A percentile compares a stretch with the other conserved stretches of the same genome.
phyloP scores from a whole-genome alignment of 345 rosid genomes.

The Punica granatum region DNA sequence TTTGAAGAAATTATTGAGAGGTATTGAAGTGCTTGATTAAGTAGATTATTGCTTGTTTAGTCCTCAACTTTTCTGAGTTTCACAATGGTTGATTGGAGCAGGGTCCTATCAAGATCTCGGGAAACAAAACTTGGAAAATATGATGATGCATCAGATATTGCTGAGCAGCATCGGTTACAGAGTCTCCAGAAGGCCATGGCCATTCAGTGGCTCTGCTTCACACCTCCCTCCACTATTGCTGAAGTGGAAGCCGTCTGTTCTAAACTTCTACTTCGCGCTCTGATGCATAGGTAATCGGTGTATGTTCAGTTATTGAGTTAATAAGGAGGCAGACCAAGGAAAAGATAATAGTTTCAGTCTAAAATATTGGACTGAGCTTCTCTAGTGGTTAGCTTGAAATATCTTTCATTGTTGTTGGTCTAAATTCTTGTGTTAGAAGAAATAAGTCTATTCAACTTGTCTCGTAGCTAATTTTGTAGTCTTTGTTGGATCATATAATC shows the following conservation, averaged over 20 bases:
- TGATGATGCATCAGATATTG: conserved; percentile 71
- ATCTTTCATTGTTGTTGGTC: not conserved
- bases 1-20: conserved; percentile 96
- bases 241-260: conserved; percentile 57
- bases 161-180: conserved; percentile 86
- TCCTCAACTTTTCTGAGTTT: conserved; percentile 4
- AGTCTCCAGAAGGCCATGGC: conserved; percentile 93
- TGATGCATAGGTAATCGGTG: conserved; percentile 65
- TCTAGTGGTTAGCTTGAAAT: not conserved
- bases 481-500: not conserved
- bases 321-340: no score
- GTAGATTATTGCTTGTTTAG: conserved; percentile 8
- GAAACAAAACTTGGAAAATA: conserved; percentile 71
- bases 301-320: conserved; percentile 1
- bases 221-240: conserved; percentile 79
- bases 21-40: conserved; percentile 27
- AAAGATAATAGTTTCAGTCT: not conserved
- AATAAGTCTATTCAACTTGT: not conserved
- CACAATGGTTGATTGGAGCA: conserved; percentile 22
- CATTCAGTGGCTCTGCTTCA: conserved; percentile 96
- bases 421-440: not conserved
- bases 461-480: not conserved
- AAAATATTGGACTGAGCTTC: not conserved
- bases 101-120: conserved; percentile 87
- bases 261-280: conserved; percentile 70